Base-by-base conservation (phyloP, 768 basidiomycete genomes). In the Mycena venus region DNA sequence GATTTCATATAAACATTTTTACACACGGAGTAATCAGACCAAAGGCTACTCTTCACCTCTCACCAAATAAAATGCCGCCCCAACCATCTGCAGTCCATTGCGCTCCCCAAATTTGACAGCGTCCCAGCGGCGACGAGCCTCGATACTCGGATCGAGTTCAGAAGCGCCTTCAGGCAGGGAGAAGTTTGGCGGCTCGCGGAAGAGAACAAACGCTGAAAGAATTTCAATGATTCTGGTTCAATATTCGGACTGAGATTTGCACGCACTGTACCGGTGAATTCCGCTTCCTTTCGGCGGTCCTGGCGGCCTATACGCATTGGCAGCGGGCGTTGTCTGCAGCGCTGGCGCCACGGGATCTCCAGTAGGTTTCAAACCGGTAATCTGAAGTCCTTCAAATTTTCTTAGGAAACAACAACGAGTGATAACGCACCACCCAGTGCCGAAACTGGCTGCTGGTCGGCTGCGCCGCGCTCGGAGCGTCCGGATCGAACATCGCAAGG, bases 401-500 rank as follows among this genome's bases (percentile, higher is more conserved):
- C n/a, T 49, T 23, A 15, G 21, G 11, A 53, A 34, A 7, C 14
- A 23, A 44, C 31, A n/a, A n/a, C n/a, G n/a, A n/a, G n/a, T n/a
- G n/a, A n/a, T 3, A 1, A 78, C 82, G 61, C 60, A 85, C 83
- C 29, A 86, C 56, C 85, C 85, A 86, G 59, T 86, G 85, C 14
- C 84, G 77, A 79, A 84, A 86, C 47, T 84, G 69, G 0, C 81
- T 77, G 75, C 80, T 82, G 51, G 76, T 81, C 27, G 83, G 84
- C 34, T 84, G 74, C 12, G 25, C 67, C 44, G 81, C 78, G 4
- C 83, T 84, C 3, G 85, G 85, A 5, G 85, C 85, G 31, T 86
- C 85, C 3, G 85, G 85, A 51, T 86, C 85, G 14, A 83, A 78
- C 83, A 85, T 84, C 64, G 83, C 81, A 60, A 86, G 78, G 34